phyloP scores from a whole-genome alignment of 2,329 filamentous ascomycete genomes.

The Talaromyces sp. region DNA sequence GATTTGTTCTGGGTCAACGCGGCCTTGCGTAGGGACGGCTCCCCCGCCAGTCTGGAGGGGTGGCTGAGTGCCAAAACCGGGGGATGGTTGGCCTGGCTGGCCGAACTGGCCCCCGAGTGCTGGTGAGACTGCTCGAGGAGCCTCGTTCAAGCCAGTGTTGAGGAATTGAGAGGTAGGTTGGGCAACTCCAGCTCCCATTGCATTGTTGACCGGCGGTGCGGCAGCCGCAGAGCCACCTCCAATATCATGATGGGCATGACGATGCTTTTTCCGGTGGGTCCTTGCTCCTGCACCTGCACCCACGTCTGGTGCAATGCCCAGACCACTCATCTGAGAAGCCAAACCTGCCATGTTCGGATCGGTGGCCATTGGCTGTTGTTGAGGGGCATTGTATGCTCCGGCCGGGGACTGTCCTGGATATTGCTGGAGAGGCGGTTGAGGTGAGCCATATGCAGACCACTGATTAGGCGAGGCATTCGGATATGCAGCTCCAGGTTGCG shows the following conservation, averaged over 20 bases:
- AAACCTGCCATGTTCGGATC: slow-evolving; percentile 45
- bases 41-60: slow-evolving; percentile 50
- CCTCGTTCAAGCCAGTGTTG: slow-evolving; percentile 55
- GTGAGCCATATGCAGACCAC: slow-evolving; percentile 34
- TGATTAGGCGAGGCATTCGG: slow-evolving; percentile 36
- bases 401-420: slow-evolving; percentile 28
- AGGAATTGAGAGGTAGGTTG: slow-evolving; percentile 62
- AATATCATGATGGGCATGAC: slow-evolving; percentile 87
- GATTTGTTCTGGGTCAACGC: slow-evolving; percentile 87
- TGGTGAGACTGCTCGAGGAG: slow-evolving; percentile 32
- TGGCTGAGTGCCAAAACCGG: slow-evolving; percentile 32
- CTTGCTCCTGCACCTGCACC: slow-evolving; percentile 39
- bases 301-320: slow-evolving; percentile 64
- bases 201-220: slow-evolving; percentile 71
- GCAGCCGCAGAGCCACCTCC: slow-evolving; percentile 58
- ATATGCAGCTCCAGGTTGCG: slow-evolving; percentile 42
- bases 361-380: slow-evolving; percentile 29
- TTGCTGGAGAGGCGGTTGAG: slow-evolving; percentile 24
- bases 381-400: slow-evolving; percentile 29
- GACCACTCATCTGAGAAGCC: slow-evolving; percentile 72
- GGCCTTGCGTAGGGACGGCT: slow-evolving; percentile 67
- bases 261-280: slow-evolving; percentile 81
- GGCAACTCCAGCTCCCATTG: slow-evolving; percentile 62
- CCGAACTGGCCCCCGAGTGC: slow-evolving; percentile 18
- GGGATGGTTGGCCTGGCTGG: slow-evolving; percentile 23